phyloP scores from a whole-genome alignment of 1,139 yeast genomes.

The Komagataea norvegica region DNA sequence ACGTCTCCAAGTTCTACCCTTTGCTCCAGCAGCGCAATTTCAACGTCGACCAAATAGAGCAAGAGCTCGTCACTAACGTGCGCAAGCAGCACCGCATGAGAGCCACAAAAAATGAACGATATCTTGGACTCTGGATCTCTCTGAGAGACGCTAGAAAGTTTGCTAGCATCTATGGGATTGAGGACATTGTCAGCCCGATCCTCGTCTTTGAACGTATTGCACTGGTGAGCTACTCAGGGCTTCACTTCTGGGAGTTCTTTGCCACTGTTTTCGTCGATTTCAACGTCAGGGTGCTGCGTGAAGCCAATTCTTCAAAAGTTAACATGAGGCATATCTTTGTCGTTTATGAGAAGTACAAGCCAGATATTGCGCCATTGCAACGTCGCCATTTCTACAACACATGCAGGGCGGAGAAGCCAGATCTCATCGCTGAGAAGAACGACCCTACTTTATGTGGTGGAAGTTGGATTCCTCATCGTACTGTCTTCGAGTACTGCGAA shows the following conservation, averaged over 20 bases:
- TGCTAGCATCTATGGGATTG: slow-evolving; percentile 15
- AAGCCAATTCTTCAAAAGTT: slow-evolving; percentile 10
- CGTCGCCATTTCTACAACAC: slow-evolving; percentile 16
- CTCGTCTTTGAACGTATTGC: slow-evolving; percentile 24
- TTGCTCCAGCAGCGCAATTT: slow-evolving; percentile 2
- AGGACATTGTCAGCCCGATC: slow-evolving; percentile 15
- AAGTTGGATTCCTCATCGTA: slow-evolving; percentile 19
- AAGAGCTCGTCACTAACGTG: background rate
- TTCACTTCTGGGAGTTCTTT: slow-evolving; percentile 23
- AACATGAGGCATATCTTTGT: slow-evolving; percentile 23
- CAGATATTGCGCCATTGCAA: slow-evolving; percentile 7
- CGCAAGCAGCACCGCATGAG: background rate
- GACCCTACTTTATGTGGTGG: slow-evolving; percentile 26
- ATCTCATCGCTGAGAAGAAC: slow-evolving; percentile 10
- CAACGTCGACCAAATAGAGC: slow-evolving; percentile 4
- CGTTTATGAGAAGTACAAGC: slow-evolving; percentile 14
- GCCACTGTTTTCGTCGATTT: slow-evolving; percentile 14
- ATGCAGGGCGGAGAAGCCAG: slow-evolving; percentile 5
- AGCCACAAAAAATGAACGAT: slow-evolving; percentile 1
- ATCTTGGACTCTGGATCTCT: slow-evolving; percentile 21
- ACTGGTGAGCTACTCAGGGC: slow-evolving; percentile 19
- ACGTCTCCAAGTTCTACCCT: slow-evolving; percentile 12
- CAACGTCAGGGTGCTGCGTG: slow-evolving; percentile 22
- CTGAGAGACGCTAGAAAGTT: slow-evolving; percentile 19
- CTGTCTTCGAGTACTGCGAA: slow-evolving; percentile 15